phyloP scores from a whole-genome alignment of 164 flowering plant species.

The Chloranthus sessilifolius region DNA sequence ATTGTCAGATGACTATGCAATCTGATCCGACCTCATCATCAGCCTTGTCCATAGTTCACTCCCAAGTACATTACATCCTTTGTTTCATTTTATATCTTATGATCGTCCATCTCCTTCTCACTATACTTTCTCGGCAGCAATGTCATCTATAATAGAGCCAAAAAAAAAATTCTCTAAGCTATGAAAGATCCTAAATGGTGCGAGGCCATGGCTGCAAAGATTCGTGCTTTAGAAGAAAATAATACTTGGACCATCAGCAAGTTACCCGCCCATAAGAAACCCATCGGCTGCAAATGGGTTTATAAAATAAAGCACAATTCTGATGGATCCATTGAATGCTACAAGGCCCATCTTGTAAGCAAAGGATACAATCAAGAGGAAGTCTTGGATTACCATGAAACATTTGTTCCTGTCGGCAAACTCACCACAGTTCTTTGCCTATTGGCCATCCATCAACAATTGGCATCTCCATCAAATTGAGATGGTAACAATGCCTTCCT shows the following conservation, averaged over 20 bases:
- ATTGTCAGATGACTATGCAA: background rate
- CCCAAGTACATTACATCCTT: background rate
- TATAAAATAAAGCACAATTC: background rate
- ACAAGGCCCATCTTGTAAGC: background rate
- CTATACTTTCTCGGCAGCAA: background rate
- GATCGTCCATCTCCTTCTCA: background rate
- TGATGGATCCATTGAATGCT: background rate
- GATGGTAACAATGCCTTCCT: constrained; percentile 2
- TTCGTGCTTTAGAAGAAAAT: background rate
- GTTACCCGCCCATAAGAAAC: background rate
- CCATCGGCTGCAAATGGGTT: background rate
- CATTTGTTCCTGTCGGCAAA: background rate
- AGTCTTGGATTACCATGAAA: background rate
- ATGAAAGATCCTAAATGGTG: constrained; percentile 3
- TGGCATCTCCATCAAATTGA: constrained; percentile 1
- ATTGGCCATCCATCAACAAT: background rate
- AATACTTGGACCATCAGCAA: background rate
- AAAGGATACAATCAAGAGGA: background rate
- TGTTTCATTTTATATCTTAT: background rate
- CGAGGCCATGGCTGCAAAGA: constrained; percentile 5
- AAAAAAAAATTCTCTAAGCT: constrained; percentile 1
- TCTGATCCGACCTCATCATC: background rate
- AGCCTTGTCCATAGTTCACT: background rate
- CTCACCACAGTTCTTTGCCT: background rate
- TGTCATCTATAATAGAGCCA: background rate